Conservation (phyloP, 495 filamentous ascomycete species). For the Podospora bellae-mahoneyi region DNA sequence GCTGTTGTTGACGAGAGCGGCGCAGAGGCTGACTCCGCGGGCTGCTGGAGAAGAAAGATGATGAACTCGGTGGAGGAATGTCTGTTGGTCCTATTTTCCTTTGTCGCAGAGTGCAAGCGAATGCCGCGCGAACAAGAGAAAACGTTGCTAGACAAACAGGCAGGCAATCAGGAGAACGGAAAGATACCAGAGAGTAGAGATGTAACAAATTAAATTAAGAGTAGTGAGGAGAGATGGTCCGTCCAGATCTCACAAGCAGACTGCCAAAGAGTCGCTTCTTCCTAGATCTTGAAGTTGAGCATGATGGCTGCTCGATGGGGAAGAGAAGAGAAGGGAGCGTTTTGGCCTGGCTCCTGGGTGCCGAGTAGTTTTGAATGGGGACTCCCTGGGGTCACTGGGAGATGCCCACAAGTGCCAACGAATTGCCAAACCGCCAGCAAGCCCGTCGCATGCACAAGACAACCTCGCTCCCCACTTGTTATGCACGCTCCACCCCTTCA, state of each 20-base stretch:
- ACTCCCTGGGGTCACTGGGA: slow-evolving; percentile 11
- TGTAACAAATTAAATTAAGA: slow-evolving; percentile 15
- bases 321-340: slow-evolving; percentile 32
- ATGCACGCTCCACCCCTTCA: slow-evolving; percentile 6
- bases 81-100: slow-evolving; percentile 33
- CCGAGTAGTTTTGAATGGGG: slow-evolving; percentile 46
- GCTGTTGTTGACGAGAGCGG: slow-evolving; percentile 15
- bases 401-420: slow-evolving; percentile 18
- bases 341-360: slow-evolving; percentile 38
- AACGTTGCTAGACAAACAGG: slow-evolving; percentile 34
- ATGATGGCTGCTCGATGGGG: slow-evolving; percentile 47
- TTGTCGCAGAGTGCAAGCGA: slow-evolving; percentile 47
- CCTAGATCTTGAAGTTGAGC: slow-evolving; percentile 48
- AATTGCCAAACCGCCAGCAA: slow-evolving; percentile 15
- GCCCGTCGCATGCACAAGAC: background rate
- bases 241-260: slow-evolving; percentile 44
- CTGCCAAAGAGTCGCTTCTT: slow-evolving; percentile 47
- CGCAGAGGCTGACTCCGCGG: slow-evolving; percentile 12
- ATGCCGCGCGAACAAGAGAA: slow-evolving; percentile 43
- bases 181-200: slow-evolving; percentile 16
- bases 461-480: background rate
- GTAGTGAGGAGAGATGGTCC: slow-evolving; percentile 24
- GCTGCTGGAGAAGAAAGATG: slow-evolving; percentile 8
- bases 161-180: slow-evolving; percentile 26
- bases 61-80: slow-evolving; percentile 13